Base-by-base conservation (phyloP, 108 stramenopile genomes). In the Fistulifera pelliculosa region DNA sequence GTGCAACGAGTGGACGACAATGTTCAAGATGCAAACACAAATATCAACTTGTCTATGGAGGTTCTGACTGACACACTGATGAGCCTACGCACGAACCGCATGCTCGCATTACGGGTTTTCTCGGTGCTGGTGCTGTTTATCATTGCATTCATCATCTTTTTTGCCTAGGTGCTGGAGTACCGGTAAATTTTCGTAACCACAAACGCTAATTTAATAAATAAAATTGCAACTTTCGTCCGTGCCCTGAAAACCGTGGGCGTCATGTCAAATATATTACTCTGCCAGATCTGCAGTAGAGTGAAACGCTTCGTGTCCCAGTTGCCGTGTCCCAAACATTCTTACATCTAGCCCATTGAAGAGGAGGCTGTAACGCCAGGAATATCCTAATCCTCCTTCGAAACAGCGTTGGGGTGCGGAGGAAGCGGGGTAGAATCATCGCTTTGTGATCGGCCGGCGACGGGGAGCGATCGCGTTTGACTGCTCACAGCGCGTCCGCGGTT, bases 1-100 rank as follows among this genome's bases (percentile, higher is more conserved):
- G 90, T 93, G 0, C 81, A 86, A 53, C 61, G 86, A 54, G 86
- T 93, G 40, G 90, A 93, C 68, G 90, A 93, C 66, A 88, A 93
- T 72, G 86, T 93, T 16, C 86, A 93, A 26, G 86, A 88, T 24
- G 78, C 90, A n/a, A 81, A 83, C 50, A 55, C 75, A 26, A 93
- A 78, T 44, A 71, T 93, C 51, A 79, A 69, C 52, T 52, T 87
- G 63, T 77, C 82, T 67, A 52, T 93, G 69, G 71, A 74, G 25
- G 56, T 67, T 13, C 60, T 93, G 60, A 85, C 81, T 1, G 84
- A 93, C 60, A 93, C 90, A 24, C 64, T 93, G 50, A 70, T 75
- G 22, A 79, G 68, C 52, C 65, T 93, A 49, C 79, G 74, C 56
- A 84, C 75, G 43, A 87, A 87, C 58, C 60, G 76, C 27, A 68